Conservation (phyloP, 352 stramenopile genomes). For the Pythium utonaiense region DNA sequence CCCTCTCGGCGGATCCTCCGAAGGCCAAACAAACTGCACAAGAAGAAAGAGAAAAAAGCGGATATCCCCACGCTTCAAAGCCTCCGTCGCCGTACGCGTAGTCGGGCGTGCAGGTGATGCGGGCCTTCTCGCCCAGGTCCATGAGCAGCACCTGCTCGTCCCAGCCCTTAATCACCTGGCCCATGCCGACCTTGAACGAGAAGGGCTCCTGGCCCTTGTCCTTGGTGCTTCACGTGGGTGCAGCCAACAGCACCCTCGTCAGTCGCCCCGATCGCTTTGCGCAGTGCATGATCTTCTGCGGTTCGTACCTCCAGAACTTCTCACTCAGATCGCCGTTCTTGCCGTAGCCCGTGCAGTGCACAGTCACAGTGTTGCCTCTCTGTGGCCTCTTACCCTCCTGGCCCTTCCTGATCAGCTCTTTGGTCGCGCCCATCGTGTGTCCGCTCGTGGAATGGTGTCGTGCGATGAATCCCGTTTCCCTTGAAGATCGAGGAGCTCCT, state of each 20-base stretch:
- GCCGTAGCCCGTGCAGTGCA: conserved; percentile 82
- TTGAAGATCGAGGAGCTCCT: background rate
- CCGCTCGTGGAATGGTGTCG: background rate
- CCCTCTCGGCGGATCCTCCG: too few relatives aligned
- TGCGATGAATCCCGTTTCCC: background rate
- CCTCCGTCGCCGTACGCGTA: conserved; percentile 93
- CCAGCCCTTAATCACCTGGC: conserved; percentile 95
- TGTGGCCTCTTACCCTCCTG: conserved; percentile 41
- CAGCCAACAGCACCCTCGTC: too few relatives aligned
- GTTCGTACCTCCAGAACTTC: conserved; percentile 93
- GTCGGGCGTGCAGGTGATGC: conserved; percentile 91
- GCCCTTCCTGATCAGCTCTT: conserved; percentile 54
- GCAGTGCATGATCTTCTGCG: too few relatives aligned
- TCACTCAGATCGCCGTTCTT: conserved; percentile 60
- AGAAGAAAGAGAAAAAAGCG: conserved; percentile 43
- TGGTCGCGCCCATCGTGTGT: conserved; percentile 49
- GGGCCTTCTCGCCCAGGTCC: conserved; percentile 88
- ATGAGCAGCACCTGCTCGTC: conserved; percentile 89
- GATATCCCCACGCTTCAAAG: conserved; percentile 93
- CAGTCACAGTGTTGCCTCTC: conserved; percentile 64
- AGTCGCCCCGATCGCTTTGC: too few relatives aligned
- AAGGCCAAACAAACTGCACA: too few relatives aligned
- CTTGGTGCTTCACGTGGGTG: conserved; percentile 75
- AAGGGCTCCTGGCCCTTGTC: conserved; percentile 94
- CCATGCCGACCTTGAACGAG: conserved; percentile 90